Base-by-base conservation (phyloP, 345 rosid species). In the Citrus unshiu region DNA sequence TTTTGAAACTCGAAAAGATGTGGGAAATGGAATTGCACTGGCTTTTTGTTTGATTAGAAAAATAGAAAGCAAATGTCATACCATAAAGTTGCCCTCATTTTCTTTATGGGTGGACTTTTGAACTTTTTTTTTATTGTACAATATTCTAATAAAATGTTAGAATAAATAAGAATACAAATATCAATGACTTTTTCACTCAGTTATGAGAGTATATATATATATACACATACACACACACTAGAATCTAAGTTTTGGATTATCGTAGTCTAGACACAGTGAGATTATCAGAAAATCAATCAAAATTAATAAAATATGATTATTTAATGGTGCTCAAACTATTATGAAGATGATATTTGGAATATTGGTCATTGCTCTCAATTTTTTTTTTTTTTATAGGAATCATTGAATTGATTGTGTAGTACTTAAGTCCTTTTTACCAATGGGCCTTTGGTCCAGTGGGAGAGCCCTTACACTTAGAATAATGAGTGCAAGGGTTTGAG, bases 1-100 rank as follows among this genome's bases (percentile, higher is more conserved):
- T 60, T 60, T 58, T 75, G 83, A 80, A 74, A 70, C 59, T 72
- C 35, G 72, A 72, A 65, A 83, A 73, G 61, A 62, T 24, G 69
- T 65, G 39, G 75, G 34, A 66, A 60, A 21, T 22, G 75, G 27
- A 66, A 60, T 25, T 22, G 66, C 6, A 68, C 0, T 46, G 2
- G 22, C 58, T 49, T 18, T 57, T 39, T 39, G 56, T 64, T 70
- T 57, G 70, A 72, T 58, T 57, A 9, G 58, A 69, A 74, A 29
- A 66, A 57, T 40, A 22, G 70, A 69, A 74, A 29, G 66, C 34
- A 14, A 46, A 67, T 34, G 58, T 29, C 24, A 59, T 7, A 39
- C 25, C 24, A 61, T 25, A 78, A 69, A 70, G 75, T 56, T 22
- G 59, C 25, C 63, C 54, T 35, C 46, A 35, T 27, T 60, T 59